Conservation (phyloP, 2,329 filamentous ascomycete species). For the Ophiostoma ulmi region DNA sequence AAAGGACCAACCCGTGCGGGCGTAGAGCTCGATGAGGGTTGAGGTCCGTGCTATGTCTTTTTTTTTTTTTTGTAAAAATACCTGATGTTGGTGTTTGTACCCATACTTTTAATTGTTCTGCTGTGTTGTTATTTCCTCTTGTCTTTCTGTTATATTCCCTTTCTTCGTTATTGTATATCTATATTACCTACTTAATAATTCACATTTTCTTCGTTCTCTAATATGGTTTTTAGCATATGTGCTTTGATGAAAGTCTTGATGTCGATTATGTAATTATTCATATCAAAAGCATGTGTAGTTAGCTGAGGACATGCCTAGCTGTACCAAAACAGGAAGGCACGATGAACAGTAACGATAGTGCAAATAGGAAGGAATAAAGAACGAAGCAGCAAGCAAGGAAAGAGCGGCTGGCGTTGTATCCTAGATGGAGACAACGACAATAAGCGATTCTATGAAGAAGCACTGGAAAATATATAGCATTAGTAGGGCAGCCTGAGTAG, state of each 20-base stretch:
- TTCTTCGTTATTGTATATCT: not conserved
- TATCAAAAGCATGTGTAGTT: not conserved
- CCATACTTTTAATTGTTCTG: not conserved
- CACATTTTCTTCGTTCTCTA: not conserved
- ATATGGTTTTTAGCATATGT: not conserved
- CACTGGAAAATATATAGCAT: not conserved
- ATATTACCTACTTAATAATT: not conserved
- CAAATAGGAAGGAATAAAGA: not conserved
- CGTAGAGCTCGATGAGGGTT: not conserved
- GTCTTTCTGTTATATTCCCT: not conserved
- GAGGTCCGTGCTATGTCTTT: not conserved
- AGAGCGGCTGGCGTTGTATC: not conserved
- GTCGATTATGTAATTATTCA: not conserved
- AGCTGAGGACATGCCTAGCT: not conserved
- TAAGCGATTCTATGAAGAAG: not conserved
- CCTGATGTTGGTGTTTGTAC: not conserved
- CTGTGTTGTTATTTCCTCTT: not conserved
- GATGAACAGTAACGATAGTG: not conserved
- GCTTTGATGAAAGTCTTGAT: not conserved
- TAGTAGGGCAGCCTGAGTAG: not conserved
- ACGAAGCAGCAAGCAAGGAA: not conserved
- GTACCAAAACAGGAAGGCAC: not conserved
- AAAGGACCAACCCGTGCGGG: conserved; percentile 1
- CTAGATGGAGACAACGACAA: not conserved
- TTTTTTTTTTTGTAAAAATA: not conserved